These are phyloP conservation scores for Paxillus involutus DNA, from an alignment of 768 basidiomycete genomes.

Conservation along the genomic window DNA sequence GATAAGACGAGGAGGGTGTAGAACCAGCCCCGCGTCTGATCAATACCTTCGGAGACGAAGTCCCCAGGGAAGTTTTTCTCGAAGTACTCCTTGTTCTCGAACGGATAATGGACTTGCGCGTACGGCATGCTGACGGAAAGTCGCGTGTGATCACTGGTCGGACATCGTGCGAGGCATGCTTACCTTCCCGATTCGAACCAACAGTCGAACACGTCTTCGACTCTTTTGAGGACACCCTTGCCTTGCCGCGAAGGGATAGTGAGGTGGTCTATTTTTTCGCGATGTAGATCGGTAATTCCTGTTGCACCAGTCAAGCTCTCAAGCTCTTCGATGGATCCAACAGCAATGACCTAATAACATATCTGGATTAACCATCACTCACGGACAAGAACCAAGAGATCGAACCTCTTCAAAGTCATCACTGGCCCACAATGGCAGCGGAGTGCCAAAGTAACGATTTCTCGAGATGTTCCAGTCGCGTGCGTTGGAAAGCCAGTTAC, in stretches of 20 bases:
- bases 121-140: constrained; percentile 84
- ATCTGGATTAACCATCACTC: neutral
- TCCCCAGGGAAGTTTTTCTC: constrained; percentile 88
- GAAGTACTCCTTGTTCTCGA: constrained; percentile 92
- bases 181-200: constrained; percentile 99
- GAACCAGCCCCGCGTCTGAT: constrained; percentile 99
- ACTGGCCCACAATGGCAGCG: constrained; percentile 94
- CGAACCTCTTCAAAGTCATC: constrained; percentile 84
- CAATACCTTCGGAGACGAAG: constrained; percentile 97
- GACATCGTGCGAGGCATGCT: constrained; percentile 15
- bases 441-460: constrained; percentile 99
- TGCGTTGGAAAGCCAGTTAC: constrained; percentile 98
- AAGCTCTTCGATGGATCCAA: constrained; percentile 87
- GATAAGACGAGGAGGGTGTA: constrained; percentile 95
- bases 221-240: constrained; percentile 79
- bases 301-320: constrained; percentile 81
- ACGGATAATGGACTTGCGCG: constrained; percentile 96
- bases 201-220: constrained; percentile 99
- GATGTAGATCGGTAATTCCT: constrained; percentile 87
- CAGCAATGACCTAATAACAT: constrained; percentile 63
- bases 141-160: constrained; percentile 1
- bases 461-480: constrained; percentile 99
- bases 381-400: neutral
- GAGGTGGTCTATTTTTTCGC: constrained; percentile 94
- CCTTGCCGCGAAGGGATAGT: constrained; percentile 92